These are phyloP conservation scores for Mucor indicus DNA, from an alignment of 371 early-diverging fungal species.

Conservation along the genomic window DNA sequence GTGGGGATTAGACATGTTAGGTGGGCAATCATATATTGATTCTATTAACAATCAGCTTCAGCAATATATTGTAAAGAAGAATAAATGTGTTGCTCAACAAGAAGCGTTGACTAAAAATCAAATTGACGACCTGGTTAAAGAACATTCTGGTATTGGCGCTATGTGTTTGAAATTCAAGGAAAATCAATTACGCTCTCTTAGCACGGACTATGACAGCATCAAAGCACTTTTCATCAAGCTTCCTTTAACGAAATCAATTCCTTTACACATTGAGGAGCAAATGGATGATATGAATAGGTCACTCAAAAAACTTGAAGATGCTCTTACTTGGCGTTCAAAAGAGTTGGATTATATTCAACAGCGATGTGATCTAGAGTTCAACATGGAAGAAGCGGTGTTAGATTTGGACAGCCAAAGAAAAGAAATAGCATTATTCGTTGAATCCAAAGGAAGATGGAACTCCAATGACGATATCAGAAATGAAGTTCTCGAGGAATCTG, in stretches of 20 bases:
- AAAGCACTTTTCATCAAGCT: constrained; percentile 9
- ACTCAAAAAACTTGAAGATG: constrained; percentile 16
- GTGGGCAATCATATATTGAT: constrained; percentile 1
- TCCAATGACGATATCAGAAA: not conserved
- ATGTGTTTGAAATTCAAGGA: not conserved
- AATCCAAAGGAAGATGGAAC: constrained; percentile 16
- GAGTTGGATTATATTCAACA: constrained; percentile 21
- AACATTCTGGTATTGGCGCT: constrained; percentile 6
- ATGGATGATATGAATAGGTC: constrained; percentile 9
- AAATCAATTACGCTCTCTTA: not conserved
- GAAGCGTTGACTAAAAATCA: constrained; percentile 3
- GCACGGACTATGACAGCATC: not conserved
- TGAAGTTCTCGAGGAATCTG: not conserved
- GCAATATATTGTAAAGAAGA: constrained; percentile 19
- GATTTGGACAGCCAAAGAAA: constrained; percentile 7
- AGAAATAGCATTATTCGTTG: constrained; percentile 8
- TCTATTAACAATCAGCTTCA: constrained; percentile 12
- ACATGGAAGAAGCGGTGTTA: constrained; percentile 5
- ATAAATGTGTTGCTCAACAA: constrained; percentile 28
- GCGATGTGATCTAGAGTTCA: constrained; percentile 10
- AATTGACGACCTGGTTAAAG: not conserved
- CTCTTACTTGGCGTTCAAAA: constrained; percentile 11
- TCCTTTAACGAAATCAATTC: constrained; percentile 16
- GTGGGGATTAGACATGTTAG: constrained; percentile 15
- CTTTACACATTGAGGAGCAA: constrained; percentile 16